Conservation (phyloP, 1,284 basidiomycete genomes). For the Inonotus hispidus region DNA sequence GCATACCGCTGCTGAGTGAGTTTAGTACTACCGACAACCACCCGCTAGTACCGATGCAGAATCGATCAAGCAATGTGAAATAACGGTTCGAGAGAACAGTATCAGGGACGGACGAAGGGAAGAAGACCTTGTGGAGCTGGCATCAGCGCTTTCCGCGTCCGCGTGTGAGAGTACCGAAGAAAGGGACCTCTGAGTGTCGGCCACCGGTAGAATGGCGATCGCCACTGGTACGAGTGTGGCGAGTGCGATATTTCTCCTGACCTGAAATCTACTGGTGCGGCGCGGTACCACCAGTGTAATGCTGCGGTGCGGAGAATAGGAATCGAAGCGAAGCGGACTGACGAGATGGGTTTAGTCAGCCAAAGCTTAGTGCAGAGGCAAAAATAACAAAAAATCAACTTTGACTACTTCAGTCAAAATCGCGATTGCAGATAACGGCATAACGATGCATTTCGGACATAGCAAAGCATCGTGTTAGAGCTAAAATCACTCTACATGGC, state of each 20-base stretch:
- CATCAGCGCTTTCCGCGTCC: slow-evolving; percentile 1
- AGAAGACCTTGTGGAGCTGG: background rate
- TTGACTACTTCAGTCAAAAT: background rate
- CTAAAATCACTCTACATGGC: background rate
- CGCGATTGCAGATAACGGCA: background rate
- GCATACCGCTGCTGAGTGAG: background rate
- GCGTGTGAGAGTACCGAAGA: background rate
- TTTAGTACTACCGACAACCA: background rate
- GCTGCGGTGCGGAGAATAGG: slow-evolving; percentile 1
- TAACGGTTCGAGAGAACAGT: background rate
- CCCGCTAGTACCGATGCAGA: background rate
- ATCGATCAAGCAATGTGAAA: background rate
- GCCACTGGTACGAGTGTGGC: background rate
- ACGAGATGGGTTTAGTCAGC: background rate
- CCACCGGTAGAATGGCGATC: background rate
- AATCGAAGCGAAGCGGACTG: background rate
- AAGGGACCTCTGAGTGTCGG: background rate
- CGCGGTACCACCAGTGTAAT: background rate
- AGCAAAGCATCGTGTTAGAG: background rate
- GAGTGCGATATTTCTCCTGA: background rate
- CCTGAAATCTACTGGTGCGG: background rate
- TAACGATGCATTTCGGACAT: background rate
- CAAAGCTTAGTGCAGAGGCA: background rate
- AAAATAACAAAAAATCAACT: background rate
- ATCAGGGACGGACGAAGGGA: background rate